Evolutionary conservation across 2,329 filamentous ascomycete species (phyloP).

Genomic region (Aciculosporium take): DNA sequence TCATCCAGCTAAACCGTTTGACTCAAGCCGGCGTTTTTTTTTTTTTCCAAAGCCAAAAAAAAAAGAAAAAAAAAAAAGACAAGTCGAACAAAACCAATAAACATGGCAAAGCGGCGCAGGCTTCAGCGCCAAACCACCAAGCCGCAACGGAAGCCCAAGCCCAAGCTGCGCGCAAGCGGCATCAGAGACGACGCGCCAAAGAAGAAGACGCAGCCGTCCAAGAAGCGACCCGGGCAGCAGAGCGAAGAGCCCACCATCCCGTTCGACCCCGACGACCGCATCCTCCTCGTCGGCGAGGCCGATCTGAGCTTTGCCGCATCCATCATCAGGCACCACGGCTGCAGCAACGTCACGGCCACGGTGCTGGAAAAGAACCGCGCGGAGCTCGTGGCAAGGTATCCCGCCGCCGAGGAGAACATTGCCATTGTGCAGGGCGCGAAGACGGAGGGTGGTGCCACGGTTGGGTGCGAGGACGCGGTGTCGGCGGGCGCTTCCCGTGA

Average conservation of each 20-base stretch:
- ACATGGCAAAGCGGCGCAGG: slow-evolving; percentile 11
- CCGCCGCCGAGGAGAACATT: slow-evolving; percentile 49
- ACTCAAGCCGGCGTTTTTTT: no score
- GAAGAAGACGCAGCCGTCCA: slow-evolving; percentile 6
- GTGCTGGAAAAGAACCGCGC: slow-evolving; percentile 44
- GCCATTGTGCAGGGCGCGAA: slow-evolving; percentile 26
- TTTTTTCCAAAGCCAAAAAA: no score
- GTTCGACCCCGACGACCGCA: slow-evolving; percentile 50
- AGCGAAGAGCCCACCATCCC: slow-evolving; percentile 41
- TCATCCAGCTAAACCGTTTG: no score
- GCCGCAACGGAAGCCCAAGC: slow-evolving; percentile 10
- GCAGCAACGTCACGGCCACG: slow-evolving; percentile 53
- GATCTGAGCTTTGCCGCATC: slow-evolving; percentile 66
- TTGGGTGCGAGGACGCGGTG: background rate
- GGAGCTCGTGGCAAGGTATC: slow-evolving; percentile 58
- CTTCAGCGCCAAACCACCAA: slow-evolving; percentile 7
- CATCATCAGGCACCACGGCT: slow-evolving; percentile 51
- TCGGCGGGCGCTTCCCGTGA: background rate
- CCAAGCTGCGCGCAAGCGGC: background rate
- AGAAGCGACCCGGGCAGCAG: slow-evolving; percentile 13
- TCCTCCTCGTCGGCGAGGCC: slow-evolving; percentile 66
- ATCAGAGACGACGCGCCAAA: background rate
- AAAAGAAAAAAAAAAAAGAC: background rate
- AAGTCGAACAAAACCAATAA: no score
- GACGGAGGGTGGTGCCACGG: slow-evolving; percentile 5